Base-by-base conservation (phyloP, 257 asterid genomes). In the Solanum raphanifolium region DNA sequence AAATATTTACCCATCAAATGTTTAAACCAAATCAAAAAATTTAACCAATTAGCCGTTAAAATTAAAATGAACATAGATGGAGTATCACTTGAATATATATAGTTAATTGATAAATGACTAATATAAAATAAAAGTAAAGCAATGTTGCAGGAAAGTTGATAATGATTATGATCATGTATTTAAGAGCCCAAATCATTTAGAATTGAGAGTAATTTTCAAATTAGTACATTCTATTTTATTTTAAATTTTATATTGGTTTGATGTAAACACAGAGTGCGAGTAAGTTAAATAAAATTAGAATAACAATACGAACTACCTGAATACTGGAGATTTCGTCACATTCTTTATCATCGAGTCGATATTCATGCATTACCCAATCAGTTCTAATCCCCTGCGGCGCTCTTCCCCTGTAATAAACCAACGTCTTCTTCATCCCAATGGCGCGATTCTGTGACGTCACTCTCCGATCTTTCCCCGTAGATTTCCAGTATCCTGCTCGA, bases 291-390 rank as follows among this genome's bases (percentile, higher is more conserved):
- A 71, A 86, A n/a, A 36, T 31, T 83, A 5, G 87, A 86, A 52
- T 60, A 66, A 62, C 83, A 23, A 71, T 88, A 88, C 90, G 72
- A 81, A 90, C 91, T 95, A 96, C 99, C 99, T 97, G 99, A 93
- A 97, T 92, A 8, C 95, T 98, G 68, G 98, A 91, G 71, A 92
- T 87, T 85, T 74, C 43, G 4, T 94, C 98, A 88, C 93, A 93
- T 36, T 95, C 98, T 83, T 93, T 95, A 35, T 96, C 98, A 32
- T 94, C 98, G 2, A 96, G 97, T 32, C 98, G 92, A 91, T 96
- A 96, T 72, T 96, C 99, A 78, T 96, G 99, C 99, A 96, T 96
- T 1, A 95, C 98, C 99, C 99, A 96, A 83, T 96, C 99, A 23
- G 98, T 96, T 55, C 98, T 82, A 32, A 94, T 93, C 25, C 99